phyloP scores from a whole-genome alignment of 495 filamentous ascomycete genomes.

The Wilcoxina mikolae region DNA sequence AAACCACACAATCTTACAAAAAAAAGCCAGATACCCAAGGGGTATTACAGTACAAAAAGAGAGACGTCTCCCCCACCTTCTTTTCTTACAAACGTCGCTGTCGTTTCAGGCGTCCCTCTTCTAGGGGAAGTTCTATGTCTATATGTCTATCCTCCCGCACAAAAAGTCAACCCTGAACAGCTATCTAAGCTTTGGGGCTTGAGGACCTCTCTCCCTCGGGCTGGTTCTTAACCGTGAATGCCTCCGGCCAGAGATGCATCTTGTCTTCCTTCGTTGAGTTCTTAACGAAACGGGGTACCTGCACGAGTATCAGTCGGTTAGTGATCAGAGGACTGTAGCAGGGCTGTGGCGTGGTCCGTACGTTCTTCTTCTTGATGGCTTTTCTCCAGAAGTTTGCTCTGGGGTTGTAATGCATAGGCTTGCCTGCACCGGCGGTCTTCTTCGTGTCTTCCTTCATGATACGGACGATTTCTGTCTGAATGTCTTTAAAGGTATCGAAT shows the following conservation, averaged over 20 bases:
- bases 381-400: constrained; percentile 58
- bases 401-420: constrained; percentile 52
- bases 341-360: constrained; percentile 15
- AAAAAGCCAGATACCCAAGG: neutral
- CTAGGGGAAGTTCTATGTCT: too few relatives aligned
- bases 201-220: neutral
- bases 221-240: constrained; percentile 36
- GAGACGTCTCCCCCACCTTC: neutral
- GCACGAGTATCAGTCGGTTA: neutral
- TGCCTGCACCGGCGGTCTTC: constrained; percentile 49
- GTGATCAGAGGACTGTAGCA: neutral
- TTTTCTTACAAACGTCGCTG: neutral
- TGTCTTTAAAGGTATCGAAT: constrained; percentile 54
- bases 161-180: neutral
- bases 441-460: constrained; percentile 47
- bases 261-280: constrained; percentile 46
- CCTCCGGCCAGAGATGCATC: constrained; percentile 52
- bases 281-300: constrained; percentile 43
- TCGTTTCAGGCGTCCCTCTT: too few relatives aligned
- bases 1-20: too few relatives aligned
- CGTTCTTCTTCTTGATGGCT: constrained; percentile 43
- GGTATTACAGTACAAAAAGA: neutral
- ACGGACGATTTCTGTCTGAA: constrained; percentile 47
- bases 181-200: neutral
- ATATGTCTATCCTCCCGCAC: neutral